Conservation (phyloP, 768 basidiomycete genomes). For the Collybiopsis confluens region DNA sequence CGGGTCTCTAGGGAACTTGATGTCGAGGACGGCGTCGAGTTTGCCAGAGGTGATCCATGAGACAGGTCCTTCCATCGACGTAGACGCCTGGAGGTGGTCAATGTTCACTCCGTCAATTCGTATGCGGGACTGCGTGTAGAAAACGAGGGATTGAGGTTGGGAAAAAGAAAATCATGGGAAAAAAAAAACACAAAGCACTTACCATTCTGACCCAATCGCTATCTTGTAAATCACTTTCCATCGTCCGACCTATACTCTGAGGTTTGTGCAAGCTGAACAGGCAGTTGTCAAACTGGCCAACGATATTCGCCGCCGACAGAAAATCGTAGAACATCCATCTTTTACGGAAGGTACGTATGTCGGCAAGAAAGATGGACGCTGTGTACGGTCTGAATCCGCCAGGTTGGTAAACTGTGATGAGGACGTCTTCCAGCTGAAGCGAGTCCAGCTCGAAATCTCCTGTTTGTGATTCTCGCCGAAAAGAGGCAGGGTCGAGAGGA, state of each 20-base stretch:
- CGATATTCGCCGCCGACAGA: constrained; percentile 89
- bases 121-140: constrained; percentile 69
- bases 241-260: constrained; percentile 91
- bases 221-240: constrained; percentile 78
- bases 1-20: constrained; percentile 89
- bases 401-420: constrained; percentile 94
- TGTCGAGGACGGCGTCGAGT: constrained; percentile 94
- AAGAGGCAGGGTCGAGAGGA: constrained; percentile 74
- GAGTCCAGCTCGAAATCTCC: constrained; percentile 93
- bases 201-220: constrained; percentile 90
- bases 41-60: constrained; percentile 98
- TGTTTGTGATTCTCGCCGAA: constrained; percentile 65
- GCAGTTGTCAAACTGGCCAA: constrained; percentile 97
- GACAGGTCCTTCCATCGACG: constrained; percentile 81
- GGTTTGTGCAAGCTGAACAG: constrained; percentile 94
- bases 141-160: not conserved
- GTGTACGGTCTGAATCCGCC: constrained; percentile 89
- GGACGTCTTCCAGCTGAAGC: constrained; percentile 86
- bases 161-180: not conserved
- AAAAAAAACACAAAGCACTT: constrained; percentile 23
- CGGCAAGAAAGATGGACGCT: constrained; percentile 90
- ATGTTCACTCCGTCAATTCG: constrained; percentile 96
- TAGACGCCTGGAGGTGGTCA: constrained; percentile 87
- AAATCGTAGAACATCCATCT: constrained; percentile 97
- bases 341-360: constrained; percentile 79